These are phyloP conservation scores for Hylodesmum podocarpum DNA, from an alignment of 306 rosid genomes.

Conservation along the genomic window DNA sequence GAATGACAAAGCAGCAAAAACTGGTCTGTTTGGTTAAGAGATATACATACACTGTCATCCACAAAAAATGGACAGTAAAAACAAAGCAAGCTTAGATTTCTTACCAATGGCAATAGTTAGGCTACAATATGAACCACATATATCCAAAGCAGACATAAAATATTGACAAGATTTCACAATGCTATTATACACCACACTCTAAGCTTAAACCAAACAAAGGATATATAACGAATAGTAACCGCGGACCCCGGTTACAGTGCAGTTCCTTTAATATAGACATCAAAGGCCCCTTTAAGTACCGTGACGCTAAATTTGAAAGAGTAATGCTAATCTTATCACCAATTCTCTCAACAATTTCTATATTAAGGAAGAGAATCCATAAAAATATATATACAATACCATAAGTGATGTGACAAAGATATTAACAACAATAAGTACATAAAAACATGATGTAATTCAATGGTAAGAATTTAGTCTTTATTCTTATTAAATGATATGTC, in stretches of 20 bases:
- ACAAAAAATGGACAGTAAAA: slow-evolving; percentile 36
- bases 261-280: background rate
- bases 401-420: background rate
- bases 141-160: slow-evolving; percentile 28
- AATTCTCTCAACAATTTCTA: background rate
- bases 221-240: slow-evolving; percentile 3
- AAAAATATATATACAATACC: background rate
- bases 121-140: slow-evolving; percentile 24
- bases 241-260: slow-evolving; percentile 35
- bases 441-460: background rate
- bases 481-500: background rate
- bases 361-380: background rate
- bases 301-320: background rate
- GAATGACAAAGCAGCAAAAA: slow-evolving; percentile 13
- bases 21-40: slow-evolving; percentile 25
- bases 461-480: background rate
- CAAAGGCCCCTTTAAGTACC: background rate
- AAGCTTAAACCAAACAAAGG: slow-evolving; percentile 15
- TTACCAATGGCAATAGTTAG: slow-evolving; percentile 9
- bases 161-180: slow-evolving; percentile 38
- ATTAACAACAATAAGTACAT: background rate
- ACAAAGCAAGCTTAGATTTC: slow-evolving; percentile 15
- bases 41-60: slow-evolving; percentile 37
- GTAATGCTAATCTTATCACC: background rate
- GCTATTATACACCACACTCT: slow-evolving; percentile 27